Percentiles rank a stretch among this genome's conserved stretches.
phyloP scores from a whole-genome alignment of 805 yeast species.

The Candida insectalens region DNA sequence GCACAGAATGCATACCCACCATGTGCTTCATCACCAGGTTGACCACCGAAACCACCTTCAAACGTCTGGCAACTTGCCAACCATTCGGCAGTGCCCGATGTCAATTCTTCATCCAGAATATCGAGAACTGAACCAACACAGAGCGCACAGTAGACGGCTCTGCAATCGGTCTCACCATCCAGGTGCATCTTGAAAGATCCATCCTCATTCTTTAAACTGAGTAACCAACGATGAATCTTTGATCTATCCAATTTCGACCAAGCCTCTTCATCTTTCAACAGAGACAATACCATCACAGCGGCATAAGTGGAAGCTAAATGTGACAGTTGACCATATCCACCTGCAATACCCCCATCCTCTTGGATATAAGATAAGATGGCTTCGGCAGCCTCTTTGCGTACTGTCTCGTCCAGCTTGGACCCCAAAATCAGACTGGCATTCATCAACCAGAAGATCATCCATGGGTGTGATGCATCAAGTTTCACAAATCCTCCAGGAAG shows the following conservation, averaged over 20 bases:
- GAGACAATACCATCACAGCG: constrained; percentile 50
- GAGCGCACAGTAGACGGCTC: constrained; percentile 86
- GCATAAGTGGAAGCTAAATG: constrained; percentile 86
- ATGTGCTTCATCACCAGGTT: constrained; percentile 83
- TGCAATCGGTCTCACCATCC: constrained; percentile 76
- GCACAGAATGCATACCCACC: constrained; percentile 97
- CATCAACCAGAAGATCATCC: constrained; percentile 81
- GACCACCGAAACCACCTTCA: constrained; percentile 94
- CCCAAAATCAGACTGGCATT: constrained; percentile 42
- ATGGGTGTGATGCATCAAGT: constrained; percentile 84
- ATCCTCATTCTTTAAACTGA: constrained; percentile 48
- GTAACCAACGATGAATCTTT: constrained; percentile 52
- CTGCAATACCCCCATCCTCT: constrained; percentile 54
- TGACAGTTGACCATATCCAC: constrained; percentile 74
- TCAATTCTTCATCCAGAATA: constrained; percentile 52
- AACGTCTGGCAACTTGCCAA: constrained; percentile 67
- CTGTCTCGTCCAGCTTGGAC: constrained; percentile 11
- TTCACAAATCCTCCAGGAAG: constrained; percentile 43
- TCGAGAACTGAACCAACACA: constrained; percentile 57
- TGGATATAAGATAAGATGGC: constrained; percentile 1
- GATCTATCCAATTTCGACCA: constrained; percentile 36
- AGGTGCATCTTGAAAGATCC: constrained; percentile 73
- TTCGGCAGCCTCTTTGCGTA: constrained; percentile 3
- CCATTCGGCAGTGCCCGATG: constrained; percentile 47
- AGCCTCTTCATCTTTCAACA: constrained; percentile 31